Evolutionary conservation across 1,284 basidiomycete genomes (phyloP), one percentile per base, ranked within the genome.

Genomic region (Ustilago shanxiensis): DNA sequence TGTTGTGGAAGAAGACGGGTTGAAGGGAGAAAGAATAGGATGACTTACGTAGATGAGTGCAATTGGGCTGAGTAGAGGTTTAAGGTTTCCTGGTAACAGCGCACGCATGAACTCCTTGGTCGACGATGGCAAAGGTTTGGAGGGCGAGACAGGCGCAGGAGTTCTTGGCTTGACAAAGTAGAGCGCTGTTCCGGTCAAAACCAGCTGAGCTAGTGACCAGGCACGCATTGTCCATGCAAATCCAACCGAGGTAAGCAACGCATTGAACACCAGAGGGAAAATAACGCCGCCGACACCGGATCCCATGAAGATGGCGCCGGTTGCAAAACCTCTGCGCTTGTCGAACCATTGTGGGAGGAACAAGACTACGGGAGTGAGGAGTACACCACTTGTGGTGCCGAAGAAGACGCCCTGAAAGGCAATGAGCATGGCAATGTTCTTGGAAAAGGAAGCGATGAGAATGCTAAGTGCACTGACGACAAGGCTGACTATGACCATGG

Each of bases 291-390:
- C 79, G 1, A 80, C 49, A 14, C 75, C 75, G 1, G 60, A 63
- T 10, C 79, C 79, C 52, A 65, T 57, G 24, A 74, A 79, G 62
- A 81, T 76, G 50, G 61, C 50, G 22, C 79, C 77, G 2, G 67
- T 79, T 2, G 79, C 79, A 1, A 71, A 52, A 18, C 79, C 79
- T 31, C 71, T 64, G n/a, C 61, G 55, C 56, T 59, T 64, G 52
- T 79, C 71, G 58, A 79, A 81, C 78, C 79, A 81, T 45, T 81
- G 72, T 1, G 70, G 64, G 3, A 81, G 66, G 41, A 68, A 80
- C 26, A 81, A 59, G n/a, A 80, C 66, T 16, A 81, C 72, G 3
- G 78, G 79, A 3, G 58, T 71, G 22, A 81, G 69, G 7, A 61
- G 49, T 1, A 79, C 52, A 29, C 79, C 79, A 47, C 61, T 59